phyloP scores from a whole-genome alignment of 164 flowering plant species.

The Malania oleifera region DNA sequence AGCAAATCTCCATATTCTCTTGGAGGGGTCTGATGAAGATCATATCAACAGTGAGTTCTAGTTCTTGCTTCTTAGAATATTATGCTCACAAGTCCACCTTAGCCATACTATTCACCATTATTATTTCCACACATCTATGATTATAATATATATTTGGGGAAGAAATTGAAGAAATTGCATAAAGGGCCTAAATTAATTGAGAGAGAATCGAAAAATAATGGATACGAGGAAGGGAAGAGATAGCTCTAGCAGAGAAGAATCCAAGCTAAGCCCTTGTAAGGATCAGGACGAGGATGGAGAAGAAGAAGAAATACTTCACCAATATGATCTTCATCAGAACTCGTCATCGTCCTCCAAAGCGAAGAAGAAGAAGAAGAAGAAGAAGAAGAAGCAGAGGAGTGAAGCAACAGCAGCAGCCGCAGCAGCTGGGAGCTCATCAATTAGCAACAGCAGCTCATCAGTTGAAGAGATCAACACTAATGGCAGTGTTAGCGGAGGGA shows the following conservation, averaged over 20 bases:
- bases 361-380: conserved; percentile 13
- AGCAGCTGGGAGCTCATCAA: conserved; percentile 18
- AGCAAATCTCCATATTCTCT: neutral
- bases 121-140: no score
- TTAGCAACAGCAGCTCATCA: conserved; percentile 84
- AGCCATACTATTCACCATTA: no score
- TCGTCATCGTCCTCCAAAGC: no score
- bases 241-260: conserved; percentile 9
- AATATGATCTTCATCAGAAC: no score
- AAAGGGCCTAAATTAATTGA: no score
- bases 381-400: conserved; percentile 1
- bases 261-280: conserved; percentile 6
- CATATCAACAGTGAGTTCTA: no score
- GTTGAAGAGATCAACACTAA: conserved; percentile 45
- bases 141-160: no score
- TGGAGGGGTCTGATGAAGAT: neutral
- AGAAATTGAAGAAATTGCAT: no score
- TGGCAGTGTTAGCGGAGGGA: conserved; percentile 10
- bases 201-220: conserved; percentile 1
- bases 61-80: no score
- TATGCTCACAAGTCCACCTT: no score
- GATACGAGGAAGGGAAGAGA: conserved; percentile 2
- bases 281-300: conserved; percentile 7
- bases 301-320: no score
- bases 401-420: no score